Base-by-base conservation (phyloP, 2,329 filamentous ascomycete genomes). In the Parascedosporium putredinis region DNA sequence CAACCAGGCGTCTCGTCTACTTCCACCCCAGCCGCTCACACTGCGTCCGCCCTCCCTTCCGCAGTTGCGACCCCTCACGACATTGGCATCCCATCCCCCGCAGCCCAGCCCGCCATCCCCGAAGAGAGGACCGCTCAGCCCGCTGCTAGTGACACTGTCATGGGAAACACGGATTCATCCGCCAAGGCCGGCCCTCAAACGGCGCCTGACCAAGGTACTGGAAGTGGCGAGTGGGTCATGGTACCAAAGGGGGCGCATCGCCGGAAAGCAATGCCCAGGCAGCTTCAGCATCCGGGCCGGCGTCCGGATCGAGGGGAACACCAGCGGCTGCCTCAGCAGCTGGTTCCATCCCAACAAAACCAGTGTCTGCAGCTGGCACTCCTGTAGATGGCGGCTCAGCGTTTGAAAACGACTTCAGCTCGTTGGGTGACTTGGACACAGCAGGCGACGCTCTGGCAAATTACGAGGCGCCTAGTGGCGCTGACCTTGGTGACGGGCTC, bases 171-270 rank as follows among this genome's bases (percentile, higher is more conserved):
- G 23, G 66, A 72, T 14, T 65, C 57, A 42, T 42, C 52, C 14
- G 22, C 59, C 27, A 62, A 66, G 36, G 60, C 63, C 18, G 62
- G 66, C 18, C 59, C 65, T 8, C 61, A 61, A 12, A 72, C 71
- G 16, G 72, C 75, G 10, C 66, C 71, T 9, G 72, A 74, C 50
- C 71, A 75, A 50, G 70, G 69, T 3, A 73, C 72, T 1, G 75
- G 70, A 18, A 73, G 68, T 49, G 82, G 77, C 25, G 86, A 89
- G 55, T 89, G 85, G 85, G 81, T 88, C 3, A 82, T 89, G 51
- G 79, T 89, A 25, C 78, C 82, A 50, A 83, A 84, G 55, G 79
- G 78, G 75, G 72, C 22, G 67, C 67, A 36, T 72, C 68, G 56
- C 66, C 68, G 33, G 65, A 68, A 40, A 61, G 63, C 34, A 62